Base-by-base conservation (phyloP, 352 stramenopile species). In the Elongisporangium anandrum region DNA sequence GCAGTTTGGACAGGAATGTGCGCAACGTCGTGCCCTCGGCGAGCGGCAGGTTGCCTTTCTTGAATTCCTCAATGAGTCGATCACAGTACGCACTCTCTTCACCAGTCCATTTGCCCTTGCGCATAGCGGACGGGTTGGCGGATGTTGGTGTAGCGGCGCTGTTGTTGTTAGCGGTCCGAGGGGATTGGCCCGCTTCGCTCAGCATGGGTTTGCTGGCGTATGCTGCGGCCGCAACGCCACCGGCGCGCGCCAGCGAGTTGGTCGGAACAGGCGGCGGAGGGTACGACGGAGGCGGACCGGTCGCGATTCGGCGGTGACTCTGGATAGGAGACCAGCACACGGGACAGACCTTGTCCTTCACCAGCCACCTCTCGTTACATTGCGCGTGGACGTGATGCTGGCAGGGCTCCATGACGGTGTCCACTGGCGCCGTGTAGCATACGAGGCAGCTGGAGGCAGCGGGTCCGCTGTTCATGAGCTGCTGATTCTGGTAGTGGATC, bases 1-100 rank as follows among this genome's bases (percentile, higher is more conserved):
- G 75, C 15, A 99, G 63, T 69, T 99, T 99, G 56, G 89, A 97
- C 38, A 99, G 72, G 70, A 99, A 99, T 24, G 95, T 99, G 22
- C 97, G 85, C 29, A 99, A 72, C 17, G 96, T 99, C 12, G 96
- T 99, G 53, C 97, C 97, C 69, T 99, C 96, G 0, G 96, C 97
- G 4, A 99, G 71, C n/a, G 96, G 96, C 47, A 99, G 68, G 45
- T 98, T 86, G 24, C 97, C 97, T 41, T 94, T 92, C 70, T 99
- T 99, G 70, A 99, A 99, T 68, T 99, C 96, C 67, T 98, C 88
- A 48, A 97, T 97, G 17, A 99, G 76, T 16, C 95, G 87, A 70
- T 98, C 98, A 52, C 96, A 98, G 71, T 99, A 99, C 13, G 92
- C 84, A 71, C 97, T 97, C 72, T 99, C 97, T 68, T 99, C 96